A percentile compares a stretch with the other conserved stretches of the same genome.
phyloP scores from a whole-genome alignment of 169 alveolate species.

The Plasmodium coatneyi region DNA sequence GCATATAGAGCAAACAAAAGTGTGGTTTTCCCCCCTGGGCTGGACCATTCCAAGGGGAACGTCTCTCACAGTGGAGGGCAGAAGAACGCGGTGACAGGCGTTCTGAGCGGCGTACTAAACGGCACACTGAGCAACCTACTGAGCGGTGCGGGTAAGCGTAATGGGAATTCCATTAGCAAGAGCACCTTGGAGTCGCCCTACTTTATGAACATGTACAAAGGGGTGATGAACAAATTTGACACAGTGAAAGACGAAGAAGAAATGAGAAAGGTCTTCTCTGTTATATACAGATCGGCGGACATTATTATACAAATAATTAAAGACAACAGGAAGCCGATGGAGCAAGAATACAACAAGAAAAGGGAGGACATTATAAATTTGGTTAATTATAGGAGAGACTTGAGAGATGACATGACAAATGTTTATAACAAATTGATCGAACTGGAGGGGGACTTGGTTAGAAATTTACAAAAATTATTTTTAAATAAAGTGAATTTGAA shows the following conservation, averaged over 20 bases:
- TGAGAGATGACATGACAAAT: background rate
- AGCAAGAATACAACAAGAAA: background rate
- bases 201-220: background rate
- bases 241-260: background rate
- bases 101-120: background rate
- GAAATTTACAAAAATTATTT: slow-evolving; percentile 3
- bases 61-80: background rate
- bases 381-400: slow-evolving; percentile 1
- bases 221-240: background rate
- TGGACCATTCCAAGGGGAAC: background rate
- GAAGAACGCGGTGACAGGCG: background rate
- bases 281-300: slow-evolving; percentile 30
- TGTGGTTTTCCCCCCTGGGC: slow-evolving; percentile 13
- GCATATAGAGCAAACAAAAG: background rate
- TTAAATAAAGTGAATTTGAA: slow-evolving; percentile 20
- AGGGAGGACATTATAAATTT: slow-evolving; percentile 15
- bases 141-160: background rate
- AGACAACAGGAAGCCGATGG: slow-evolving; percentile 2
- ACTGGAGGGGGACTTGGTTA: slow-evolving; percentile 9
- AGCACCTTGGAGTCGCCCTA: background rate
- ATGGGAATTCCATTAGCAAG: background rate
- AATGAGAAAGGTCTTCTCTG: background rate
- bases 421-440: slow-evolving; percentile 14
- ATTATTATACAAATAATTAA: background rate
- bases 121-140: background rate